Base-by-base conservation (phyloP, 2,329 filamentous ascomycete genomes). In the Penicillium carneum region DNA sequence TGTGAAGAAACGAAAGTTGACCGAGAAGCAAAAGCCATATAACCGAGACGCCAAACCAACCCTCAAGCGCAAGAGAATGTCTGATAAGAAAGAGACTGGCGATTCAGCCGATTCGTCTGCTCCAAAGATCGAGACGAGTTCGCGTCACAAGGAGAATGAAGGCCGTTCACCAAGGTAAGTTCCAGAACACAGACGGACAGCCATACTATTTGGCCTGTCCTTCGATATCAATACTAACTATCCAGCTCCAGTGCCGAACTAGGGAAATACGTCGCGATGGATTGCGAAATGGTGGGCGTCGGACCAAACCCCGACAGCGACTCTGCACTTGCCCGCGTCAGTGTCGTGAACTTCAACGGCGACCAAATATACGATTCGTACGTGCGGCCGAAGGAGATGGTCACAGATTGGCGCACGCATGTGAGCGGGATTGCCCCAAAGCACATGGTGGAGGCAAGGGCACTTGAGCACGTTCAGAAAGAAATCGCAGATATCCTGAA, bases 271-370 rank as follows among this genome's bases (percentile, higher is more conserved):
- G 81, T 99, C 43, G 90, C 91, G 20, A 87, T 99, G 48, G 95
- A 99, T 81, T 99, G 95, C 77, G 95, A 99, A 80, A 99, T 99
- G 95, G 95, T 99, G 29, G 95, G 94, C 49, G 87, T 96, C 0
- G 86, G 86, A 0, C 80, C 79, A 2, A 76, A 81, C 77, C 86
- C 86, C 3, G 87, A 87, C 52, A 85, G 87, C 23, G 83, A 89
- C 72, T 93, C 92, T 38, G 88, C 88, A 0, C 86, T 99, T 46
- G 95, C 95, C 1, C 87, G 95, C 48, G 92, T 94, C 57, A 96
- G 91, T 73, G 82, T 96, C 16, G 93, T 97, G 68, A 96, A 98
- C 77, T 99, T 93, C 77, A 92, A 97, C 74, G 93, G 93, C 18
- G 86, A 90, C 31, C 92, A 97, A 76, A 82, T 99, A 47, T 97